phyloP scores from a whole-genome alignment of 768 basidiomycete species.

The Hydnum rufescens region DNA sequence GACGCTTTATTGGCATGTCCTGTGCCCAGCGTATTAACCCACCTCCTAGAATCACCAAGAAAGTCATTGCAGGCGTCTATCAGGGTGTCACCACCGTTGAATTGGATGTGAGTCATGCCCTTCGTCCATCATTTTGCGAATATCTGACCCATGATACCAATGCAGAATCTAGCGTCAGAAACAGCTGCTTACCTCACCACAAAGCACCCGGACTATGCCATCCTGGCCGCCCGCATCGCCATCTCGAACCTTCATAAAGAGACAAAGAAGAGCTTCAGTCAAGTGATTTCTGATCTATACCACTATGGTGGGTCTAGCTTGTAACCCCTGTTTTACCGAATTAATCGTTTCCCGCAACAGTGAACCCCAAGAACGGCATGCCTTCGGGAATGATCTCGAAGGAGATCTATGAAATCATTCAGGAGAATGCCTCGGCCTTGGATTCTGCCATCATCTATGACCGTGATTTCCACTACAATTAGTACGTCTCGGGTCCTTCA shows the following conservation, averaged over 20 bases:
- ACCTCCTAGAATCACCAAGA: conserved; percentile 54
- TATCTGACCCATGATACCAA: neutral
- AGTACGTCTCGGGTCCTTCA: conserved; percentile 26
- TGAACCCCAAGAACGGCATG: conserved; percentile 87
- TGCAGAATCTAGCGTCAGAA: conserved; percentile 88
- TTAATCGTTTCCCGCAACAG: conserved; percentile 19
- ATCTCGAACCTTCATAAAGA: conserved; percentile 99
- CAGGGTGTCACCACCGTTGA: conserved; percentile 94
- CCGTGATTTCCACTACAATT: conserved; percentile 96
- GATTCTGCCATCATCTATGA: conserved; percentile 96
- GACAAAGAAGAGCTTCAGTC: conserved; percentile 91
- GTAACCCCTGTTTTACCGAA: neutral
- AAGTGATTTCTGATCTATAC: conserved; percentile 81
- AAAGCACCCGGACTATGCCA: conserved; percentile 92
- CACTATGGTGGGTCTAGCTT: conserved; percentile 43
- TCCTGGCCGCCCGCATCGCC: conserved; percentile 95
- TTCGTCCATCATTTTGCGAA: conserved; percentile 1
- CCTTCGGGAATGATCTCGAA: conserved; percentile 83
- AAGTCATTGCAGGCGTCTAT: conserved; percentile 85
- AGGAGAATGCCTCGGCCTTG: conserved; percentile 56
- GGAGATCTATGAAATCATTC: conserved; percentile 64
- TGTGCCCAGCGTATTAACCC: neutral
- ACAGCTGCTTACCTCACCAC: conserved; percentile 96
- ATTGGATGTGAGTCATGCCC: conserved; percentile 54
- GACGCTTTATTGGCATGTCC: conserved; percentile 14